phyloP scores from a whole-genome alignment of 2,329 filamentous ascomycete genomes.

The Penicillium fuscoglaucum region DNA sequence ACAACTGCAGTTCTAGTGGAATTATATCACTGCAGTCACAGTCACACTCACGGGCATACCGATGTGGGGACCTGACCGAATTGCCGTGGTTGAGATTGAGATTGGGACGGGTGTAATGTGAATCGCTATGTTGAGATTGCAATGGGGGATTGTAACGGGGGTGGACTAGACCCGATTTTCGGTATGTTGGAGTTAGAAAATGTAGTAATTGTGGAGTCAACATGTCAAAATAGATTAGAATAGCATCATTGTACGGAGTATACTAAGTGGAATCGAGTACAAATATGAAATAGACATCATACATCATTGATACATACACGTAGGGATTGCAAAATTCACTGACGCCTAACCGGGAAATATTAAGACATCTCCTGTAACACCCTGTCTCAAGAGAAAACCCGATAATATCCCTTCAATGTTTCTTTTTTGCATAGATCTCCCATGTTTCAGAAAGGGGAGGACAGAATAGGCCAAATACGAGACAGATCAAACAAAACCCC shows the following conservation, averaged over 20 bases:
- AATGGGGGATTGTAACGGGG: background rate
- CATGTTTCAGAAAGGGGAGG: background rate
- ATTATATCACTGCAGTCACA: background rate
- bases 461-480: background rate
- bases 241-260: too few species aligned
- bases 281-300: background rate
- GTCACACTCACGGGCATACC: background rate
- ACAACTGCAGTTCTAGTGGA: background rate
- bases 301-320: background rate
- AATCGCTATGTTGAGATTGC: background rate
- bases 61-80: background rate
- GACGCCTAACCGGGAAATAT: background rate
- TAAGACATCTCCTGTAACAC: constrained; percentile 3
- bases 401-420: background rate
- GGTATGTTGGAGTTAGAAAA: background rate
- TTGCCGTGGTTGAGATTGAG: background rate
- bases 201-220: background rate
- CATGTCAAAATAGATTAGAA: background rate
- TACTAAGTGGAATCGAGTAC: background rate
- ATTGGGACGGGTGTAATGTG: background rate
- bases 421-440: background rate
- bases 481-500: background rate
- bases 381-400: background rate
- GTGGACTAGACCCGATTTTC: background rate
- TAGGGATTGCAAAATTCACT: background rate